These are phyloP conservation scores for Chlorella sp. DNA, from an alignment of 139 green algal species.

Conservation along the genomic window DNA sequence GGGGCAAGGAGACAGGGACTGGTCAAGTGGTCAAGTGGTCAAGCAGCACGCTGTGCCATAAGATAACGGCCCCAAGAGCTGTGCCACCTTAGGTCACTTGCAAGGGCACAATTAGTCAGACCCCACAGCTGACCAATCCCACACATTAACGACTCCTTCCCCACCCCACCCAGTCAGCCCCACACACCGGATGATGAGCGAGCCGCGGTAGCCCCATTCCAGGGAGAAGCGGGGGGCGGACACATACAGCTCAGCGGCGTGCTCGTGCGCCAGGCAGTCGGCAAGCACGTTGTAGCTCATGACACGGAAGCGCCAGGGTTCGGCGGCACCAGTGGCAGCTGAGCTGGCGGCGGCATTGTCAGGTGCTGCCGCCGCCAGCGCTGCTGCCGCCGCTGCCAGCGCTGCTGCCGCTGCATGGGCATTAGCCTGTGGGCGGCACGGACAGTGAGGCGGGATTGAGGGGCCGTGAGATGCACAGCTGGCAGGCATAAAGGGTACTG, in stretches of 20 bases:
- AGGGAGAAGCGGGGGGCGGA: constrained; percentile 54
- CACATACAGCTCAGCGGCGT: constrained; percentile 70
- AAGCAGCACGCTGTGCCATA: no score
- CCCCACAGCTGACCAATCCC: not conserved
- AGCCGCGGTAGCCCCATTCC: constrained; percentile 57
- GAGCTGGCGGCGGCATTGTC: not conserved
- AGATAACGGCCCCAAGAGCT: no score
- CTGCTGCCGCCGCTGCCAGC: not conserved
- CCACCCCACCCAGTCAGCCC: not conserved
- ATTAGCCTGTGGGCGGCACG: not conserved
- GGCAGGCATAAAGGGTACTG: not conserved
- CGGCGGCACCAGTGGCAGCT: not conserved
- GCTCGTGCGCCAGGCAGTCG: constrained; percentile 67
- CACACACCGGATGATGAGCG: constrained; percentile 44
- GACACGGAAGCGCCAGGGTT: constrained; percentile 57
- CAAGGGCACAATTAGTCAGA: not conserved
- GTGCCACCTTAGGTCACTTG: no score
- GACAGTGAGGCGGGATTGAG: not conserved
- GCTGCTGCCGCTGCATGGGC: not conserved
- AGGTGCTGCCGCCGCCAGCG: no score
- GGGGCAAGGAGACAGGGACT: no score
- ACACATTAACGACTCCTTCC: no score
- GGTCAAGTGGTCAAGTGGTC: no score
- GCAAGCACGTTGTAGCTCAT: constrained; percentile 90
- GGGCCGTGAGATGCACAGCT: not conserved